Base-by-base conservation (phyloP, 2,329 filamentous ascomycete species). In the Trichoderma asperellum region DNA sequence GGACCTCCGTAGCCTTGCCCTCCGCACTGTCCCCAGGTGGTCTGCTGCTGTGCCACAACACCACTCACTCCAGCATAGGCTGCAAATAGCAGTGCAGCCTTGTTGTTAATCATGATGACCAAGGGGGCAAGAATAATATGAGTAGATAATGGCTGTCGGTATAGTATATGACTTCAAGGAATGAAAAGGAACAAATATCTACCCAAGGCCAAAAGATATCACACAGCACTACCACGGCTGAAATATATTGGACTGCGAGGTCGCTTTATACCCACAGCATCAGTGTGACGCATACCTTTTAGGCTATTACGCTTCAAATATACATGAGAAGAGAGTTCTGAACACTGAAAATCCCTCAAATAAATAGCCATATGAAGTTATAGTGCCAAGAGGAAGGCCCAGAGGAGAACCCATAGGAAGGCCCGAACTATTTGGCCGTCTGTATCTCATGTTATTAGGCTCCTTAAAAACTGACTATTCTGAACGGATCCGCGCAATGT, bases 1-100 rank as follows among this genome's bases (percentile, higher is more conserved):
- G 61, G 61, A 12, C 61, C 61, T 27, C 47, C 8, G 16, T 64
- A 64, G 47, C 61, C 61, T 40, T 55, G 37, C 29, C 61, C 61
- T 64, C 61, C 61, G n/a, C 61, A 64, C 37, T 64, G 61, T 14
- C 61, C 61, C 29, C 32, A 64, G 0, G 61, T 37, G 7, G 61
- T 64, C 32, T 64, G 61, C 7, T 64, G 61, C 7, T 64, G 61
- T 55, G 61, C 61, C 24, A 53, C 21, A 18, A 55, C 61, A 40
- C 61, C 47, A 29, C 2, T 64, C 11, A 21, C 49, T 55, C 47
- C 47, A 21, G 37, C 32, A 55, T 64, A 64, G 61, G 61, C 61
- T 55, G 61, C 61, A 29, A 64, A 34, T 32, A 64, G 47, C 61
- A 52, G 14, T 37, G 47, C 29, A 21, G 61, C 49, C 34, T 64